Evolutionary conservation across 495 filamentous ascomycete genomes (phyloP), one percentile per base, ranked within the genome.

Genomic region (Schizothecium vesticola): DNA sequence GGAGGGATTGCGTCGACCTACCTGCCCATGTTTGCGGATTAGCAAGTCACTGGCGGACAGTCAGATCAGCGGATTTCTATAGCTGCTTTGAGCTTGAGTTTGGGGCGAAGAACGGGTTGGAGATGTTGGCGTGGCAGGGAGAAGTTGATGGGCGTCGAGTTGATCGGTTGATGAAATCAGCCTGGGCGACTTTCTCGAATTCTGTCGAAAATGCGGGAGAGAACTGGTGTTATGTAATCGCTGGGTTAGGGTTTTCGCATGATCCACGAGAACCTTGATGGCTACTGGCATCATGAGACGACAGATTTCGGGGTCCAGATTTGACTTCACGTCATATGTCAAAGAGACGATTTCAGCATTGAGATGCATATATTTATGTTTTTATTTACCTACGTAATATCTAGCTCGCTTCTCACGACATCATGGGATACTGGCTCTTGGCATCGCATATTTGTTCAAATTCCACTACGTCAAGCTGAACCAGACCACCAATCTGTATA

Each of bases 151-250:
- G 25, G 12, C 7, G 60, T 61, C 16, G 43, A 1, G 59, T 61
- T 61, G 25, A 21, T 61, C 3, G 59, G 21, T 61, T 60, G 43
- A 51, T 21, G 28, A 21, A 22, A 10, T 8, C 16, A 16, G 24
- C 25, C n/a, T 11, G 19, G 6, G 36, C 31, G 0, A 19, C 16
- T 64, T 64, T 64, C 31, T 64, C 61, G 61, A 64, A 64, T 25
- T 9, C 16, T 64, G 61, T 64, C 61, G 61, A 64, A 63, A 64
- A 63, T 19, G 24, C 61, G n/a, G n/a, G n/a, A n/a, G n/a, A n/a
- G 29, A 29, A 16, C 5, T 51, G 21, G 9, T 26, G 3, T 63
- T 63, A 63, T 26, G 29, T 64, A 64, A 55, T 36, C 22, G n/a
- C 3, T 43, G 61, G 61, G 61, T 55, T 64, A 64, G 61, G 61